Conservation (phyloP, 2,329 filamentous ascomycete genomes). For the Camptophora hylomeconis region DNA sequence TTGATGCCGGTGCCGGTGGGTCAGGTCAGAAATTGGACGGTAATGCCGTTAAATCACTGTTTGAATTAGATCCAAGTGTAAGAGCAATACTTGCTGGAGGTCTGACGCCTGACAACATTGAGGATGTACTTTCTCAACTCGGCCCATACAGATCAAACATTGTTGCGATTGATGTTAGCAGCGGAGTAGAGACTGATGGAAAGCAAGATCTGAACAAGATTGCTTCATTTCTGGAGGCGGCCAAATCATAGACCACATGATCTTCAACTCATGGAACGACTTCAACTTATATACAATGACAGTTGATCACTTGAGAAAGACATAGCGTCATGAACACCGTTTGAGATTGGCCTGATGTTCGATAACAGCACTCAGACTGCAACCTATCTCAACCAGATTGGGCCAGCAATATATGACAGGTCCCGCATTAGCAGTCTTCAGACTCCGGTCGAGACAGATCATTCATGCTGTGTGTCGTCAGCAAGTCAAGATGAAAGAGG, state of each 20-base stretch:
- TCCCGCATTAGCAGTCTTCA: no score
- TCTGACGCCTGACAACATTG: constrained; percentile 66
- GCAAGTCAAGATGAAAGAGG: no score
- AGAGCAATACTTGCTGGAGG: constrained; percentile 76
- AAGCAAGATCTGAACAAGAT: constrained; percentile 74
- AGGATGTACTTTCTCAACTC: constrained; percentile 48
- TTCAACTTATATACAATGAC: no score
- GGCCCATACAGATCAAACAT: constrained; percentile 50
- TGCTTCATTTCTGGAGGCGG: constrained; percentile 60
- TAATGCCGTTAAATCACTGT: constrained; percentile 50
- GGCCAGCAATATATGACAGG: no score
- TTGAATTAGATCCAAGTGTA: constrained; percentile 58
- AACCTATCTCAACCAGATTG: no score
- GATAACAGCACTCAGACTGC: no score
- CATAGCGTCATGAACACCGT: no score
- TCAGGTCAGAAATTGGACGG: constrained; percentile 69
- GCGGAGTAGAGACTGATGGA: constrained; percentile 77
- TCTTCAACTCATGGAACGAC: no score
- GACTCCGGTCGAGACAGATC: no score
- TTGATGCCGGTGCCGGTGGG: constrained; percentile 76
- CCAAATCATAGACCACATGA: constrained; percentile 49
- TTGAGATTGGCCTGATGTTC: no score
- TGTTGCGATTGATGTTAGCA: constrained; percentile 82
- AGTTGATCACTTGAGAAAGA: no score
- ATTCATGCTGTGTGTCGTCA: no score